Evolutionary conservation across 2,329 filamentous ascomycete species (phyloP), one percentile per base, ranked within the genome.

Genomic region (Stachybotrys echinatus): DNA sequence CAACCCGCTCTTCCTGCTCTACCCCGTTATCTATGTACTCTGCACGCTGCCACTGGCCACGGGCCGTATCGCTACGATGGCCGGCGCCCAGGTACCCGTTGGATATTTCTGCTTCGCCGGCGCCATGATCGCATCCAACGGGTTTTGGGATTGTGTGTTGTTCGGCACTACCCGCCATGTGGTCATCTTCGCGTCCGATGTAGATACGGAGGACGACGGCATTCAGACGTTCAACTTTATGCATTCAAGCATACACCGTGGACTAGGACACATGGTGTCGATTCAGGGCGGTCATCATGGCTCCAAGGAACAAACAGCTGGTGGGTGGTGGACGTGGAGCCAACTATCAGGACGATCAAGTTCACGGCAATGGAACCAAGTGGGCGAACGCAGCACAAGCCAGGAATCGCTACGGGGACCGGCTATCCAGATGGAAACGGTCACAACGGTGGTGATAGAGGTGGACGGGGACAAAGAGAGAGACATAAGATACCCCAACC

Each of bases 21-120:
- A 89, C 52, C 85, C 85, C 0, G 60, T 85, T 55, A 83, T 88
- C 54, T 88, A 88, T 61, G 74, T 87, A 6, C 57, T 85, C n/a
- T 85, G 85, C 60, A 88, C 85, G 0, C 73, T 84, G 0, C 85
- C 85, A 0, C 71, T 89, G 1, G 83, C 84, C 5, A 73, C 80
- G 0, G 82, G 83, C 14, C 79, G 85, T 52, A 83, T 88, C 59
- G 76, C 77, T 17, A 76, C 75, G 19, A 85, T 88, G 77, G 74
- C 78, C 0, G 77, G 79, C 1, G 65, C 70, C 10, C 46, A 68
- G 0, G 72, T 83, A 4, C 73, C 77, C 0, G 68, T 81, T 1
- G 66, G 62, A 0, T 84, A 80, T 60, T 84, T 83, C 61, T 78
- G 76, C 59, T 73, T 83, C 12, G 79, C 82, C 0, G 83, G 81